Base-by-base conservation (phyloP, 805 yeast genomes). In the Candida caryicola region DNA sequence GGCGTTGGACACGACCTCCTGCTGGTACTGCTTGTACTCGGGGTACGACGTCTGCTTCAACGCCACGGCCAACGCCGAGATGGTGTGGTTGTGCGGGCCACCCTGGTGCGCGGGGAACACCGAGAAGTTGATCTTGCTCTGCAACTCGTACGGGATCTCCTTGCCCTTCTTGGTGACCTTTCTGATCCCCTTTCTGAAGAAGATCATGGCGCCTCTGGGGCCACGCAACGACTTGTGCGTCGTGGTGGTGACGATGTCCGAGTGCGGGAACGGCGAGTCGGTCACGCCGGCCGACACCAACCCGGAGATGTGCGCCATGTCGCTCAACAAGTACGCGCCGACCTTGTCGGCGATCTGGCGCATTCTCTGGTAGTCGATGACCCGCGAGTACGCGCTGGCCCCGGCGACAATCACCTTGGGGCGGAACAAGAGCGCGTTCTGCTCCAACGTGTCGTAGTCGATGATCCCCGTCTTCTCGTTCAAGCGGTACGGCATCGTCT, bases 101-200 rank as follows among this genome's bases (percentile, higher is more conserved):
- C 99, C 99, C 76, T 93, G 99, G 71, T 93, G 99, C 52, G 96
- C 99, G 57, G 99, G 99, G 91, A 93, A 93, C 39, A 93, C 99
- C 7, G 97, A 89, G 68, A 93, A 93, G 77, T 93, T 93, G 71
- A 93, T 90, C 64, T 87, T 87, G 67, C 80, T 83, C 70, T 93
- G 98, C 65, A 93, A 80, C 55, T 93, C 97, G 68, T 90, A 93
- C 42, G 74, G 70, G 42, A 88, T 73, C 69, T 89, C 96, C 72
- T 88, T 86, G 58, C 98, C 98, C 55, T 88, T 85, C 75, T 90
- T 89, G 60, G 85, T 85, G 50, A 81, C 79, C 43, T 84, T 81
- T 77, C 95, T 82, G 44, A 90, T 80, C 55, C 99, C 99, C 66
- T 84, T 85, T 77, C 98, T 87, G 81, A 85, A 93, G 77, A 93